A percentile compares a stretch with the other conserved stretches of the same genome.
Conservation (phyloP, 75 land plant species). For the Selaginella moellendorffii region DNA sequence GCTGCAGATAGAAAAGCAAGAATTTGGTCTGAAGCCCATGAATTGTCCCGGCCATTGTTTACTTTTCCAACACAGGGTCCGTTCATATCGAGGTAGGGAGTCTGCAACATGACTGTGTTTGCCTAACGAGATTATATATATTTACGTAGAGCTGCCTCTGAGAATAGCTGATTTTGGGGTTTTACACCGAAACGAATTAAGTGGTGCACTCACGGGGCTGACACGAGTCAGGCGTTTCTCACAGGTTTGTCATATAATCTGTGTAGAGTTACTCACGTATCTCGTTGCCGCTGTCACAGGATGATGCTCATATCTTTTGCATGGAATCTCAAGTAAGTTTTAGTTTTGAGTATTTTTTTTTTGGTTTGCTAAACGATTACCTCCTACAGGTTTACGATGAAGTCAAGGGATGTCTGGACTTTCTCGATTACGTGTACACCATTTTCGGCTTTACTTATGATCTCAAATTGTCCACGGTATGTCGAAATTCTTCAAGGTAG, state of each 20-base stretch:
- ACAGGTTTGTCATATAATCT: conserved; percentile 39
- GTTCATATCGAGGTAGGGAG: conserved; percentile 83
- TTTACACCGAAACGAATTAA: conserved; percentile 94
- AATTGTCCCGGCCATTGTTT: conserved; percentile 98
- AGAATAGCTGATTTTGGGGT: conserved; percentile 98
- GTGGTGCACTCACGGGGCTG: conserved; percentile 96
- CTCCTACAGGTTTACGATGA: conserved; percentile 89
- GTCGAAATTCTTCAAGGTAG: conserved; percentile 12
- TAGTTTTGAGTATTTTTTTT: conserved; percentile 30
- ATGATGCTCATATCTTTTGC: conserved; percentile 99
- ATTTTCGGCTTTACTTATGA: conserved; percentile 92
- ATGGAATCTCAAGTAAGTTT: conserved; percentile 68
- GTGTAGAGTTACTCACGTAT: conserved; percentile 1
- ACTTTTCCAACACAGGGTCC: conserved; percentile 93
- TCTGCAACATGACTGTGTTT: not conserved
- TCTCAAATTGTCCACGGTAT: conserved; percentile 86
- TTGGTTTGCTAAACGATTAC: too few relatives aligned
- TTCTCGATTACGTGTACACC: conserved; percentile 48
- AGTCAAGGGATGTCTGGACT: conserved; percentile 62
- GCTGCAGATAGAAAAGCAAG: conserved; percentile 87
- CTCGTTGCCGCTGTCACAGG: conserved; percentile 36
- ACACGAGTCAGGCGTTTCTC: conserved; percentile 97
- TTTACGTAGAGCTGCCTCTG: conserved; percentile 62
- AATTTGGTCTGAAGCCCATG: conserved; percentile 98
- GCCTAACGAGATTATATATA: not conserved